Evolutionary conservation across 306 rosid genomes (phyloP).

Genomic region (Pyrus betulifolia): DNA sequence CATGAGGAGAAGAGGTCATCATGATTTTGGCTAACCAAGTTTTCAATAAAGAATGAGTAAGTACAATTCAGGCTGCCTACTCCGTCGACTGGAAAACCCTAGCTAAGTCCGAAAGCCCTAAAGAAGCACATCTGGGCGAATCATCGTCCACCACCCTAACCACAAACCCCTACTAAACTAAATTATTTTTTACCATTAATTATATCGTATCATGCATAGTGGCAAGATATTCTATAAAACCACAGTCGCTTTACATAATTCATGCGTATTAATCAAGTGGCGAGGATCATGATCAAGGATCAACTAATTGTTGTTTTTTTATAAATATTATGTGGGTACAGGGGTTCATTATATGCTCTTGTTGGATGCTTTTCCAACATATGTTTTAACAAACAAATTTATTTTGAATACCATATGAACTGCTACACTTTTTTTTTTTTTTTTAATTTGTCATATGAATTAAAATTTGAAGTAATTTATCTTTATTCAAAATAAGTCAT

Average conservation of each 20-base stretch:
- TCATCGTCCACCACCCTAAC: slow-evolving; percentile 42
- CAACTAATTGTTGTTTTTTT: background rate
- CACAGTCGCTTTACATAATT: slow-evolving; percentile 14
- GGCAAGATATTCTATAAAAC: slow-evolving; percentile 15
- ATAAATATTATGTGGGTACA: background rate
- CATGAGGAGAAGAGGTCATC: background rate
- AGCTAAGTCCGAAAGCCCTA: slow-evolving; percentile 21
- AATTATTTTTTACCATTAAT: slow-evolving; percentile 5
- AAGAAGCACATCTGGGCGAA: slow-evolving; percentile 38
- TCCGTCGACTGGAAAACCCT: slow-evolving; percentile 25
- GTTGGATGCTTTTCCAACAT: slow-evolving; percentile 64
- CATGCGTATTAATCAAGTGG: slow-evolving; percentile 34
- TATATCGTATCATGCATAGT: background rate
- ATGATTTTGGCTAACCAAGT: slow-evolving; percentile 4
- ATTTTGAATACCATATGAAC: background rate
- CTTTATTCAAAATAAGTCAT: too few species aligned
- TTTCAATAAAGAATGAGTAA: slow-evolving; percentile 1
- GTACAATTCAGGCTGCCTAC: slow-evolving; percentile 24
- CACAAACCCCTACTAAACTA: background rate
- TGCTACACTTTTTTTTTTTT: too few species aligned
- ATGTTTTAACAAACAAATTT: background rate
- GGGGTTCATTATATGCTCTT: slow-evolving; percentile 27
- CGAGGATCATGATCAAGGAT: background rate
- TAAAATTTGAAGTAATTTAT: too few species aligned
- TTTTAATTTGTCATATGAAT: too few species aligned